phyloP scores from a whole-genome alignment of 257 asterid species.

The Penstemon eatonii region DNA sequence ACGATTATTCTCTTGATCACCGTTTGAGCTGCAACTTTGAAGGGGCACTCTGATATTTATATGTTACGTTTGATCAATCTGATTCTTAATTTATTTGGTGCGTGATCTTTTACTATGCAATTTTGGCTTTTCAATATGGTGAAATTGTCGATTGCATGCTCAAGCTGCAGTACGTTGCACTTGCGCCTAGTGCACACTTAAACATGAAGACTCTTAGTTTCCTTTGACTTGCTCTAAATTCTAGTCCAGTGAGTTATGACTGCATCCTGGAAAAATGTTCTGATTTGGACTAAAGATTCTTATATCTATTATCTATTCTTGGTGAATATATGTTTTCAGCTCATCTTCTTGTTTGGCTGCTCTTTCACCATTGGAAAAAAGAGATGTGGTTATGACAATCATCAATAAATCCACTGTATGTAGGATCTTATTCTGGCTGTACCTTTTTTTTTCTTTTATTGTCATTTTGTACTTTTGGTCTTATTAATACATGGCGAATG shows the following conservation, averaged over 20 bases:
- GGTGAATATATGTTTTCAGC: conserved; percentile 18
- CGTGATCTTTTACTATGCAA: background rate
- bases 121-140: background rate
- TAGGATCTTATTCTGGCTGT: conserved; percentile 7
- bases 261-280: background rate
- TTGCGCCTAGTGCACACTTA: background rate
- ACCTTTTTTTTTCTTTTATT: background rate
- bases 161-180: background rate
- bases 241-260: background rate
- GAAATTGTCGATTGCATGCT: background rate
- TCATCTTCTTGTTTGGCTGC: conserved; percentile 26
- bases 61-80: background rate
- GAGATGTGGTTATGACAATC: conserved; percentile 27
- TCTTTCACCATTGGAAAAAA: conserved; percentile 25
- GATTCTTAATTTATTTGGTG: background rate
- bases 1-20: background rate
- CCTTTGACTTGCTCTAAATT: background rate
- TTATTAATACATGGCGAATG: conserved; percentile 15
- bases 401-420: conserved; percentile 36
- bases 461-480: background rate
- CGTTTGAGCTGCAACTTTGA: background rate
- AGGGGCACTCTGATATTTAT: too few relatives aligned
- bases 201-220: too few relatives aligned
- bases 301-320: background rate
- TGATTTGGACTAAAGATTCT: background rate